Evolutionary conservation across 306 rosid genomes (phyloP), one percentile per base, ranked within the genome.

Genomic region (Citrullus colocynthis): DNA sequence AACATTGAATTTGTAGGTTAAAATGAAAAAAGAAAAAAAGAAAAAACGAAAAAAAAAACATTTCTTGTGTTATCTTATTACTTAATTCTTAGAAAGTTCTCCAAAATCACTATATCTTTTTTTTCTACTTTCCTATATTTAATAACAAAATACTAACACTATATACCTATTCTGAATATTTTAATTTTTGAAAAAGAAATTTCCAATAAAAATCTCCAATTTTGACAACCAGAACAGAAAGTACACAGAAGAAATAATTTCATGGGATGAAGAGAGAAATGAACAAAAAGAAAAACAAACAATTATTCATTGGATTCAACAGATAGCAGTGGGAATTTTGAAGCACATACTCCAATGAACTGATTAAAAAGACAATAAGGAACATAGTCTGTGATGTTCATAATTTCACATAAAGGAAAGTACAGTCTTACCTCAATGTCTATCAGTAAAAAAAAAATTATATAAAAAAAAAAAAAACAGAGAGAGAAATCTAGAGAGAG

Each of bases 311-410:
- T n/a, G 49, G 52, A 67, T 67, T 67, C 15, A 28, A 14, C 20
- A 20, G 20, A 39, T 6, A 36, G n/a, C 15, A 39, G 73, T 37
- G 49, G 51, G 32, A 39, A 10, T 0, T 37, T 42, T 70, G 28
- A 62, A 88, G 91, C 95, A 85, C 93, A 83, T 87, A 91, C 83
- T 91, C 87, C 95, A 84, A 89, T 81, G 98, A 80, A 83, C 80
- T 79, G 76, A 72, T 28, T 30, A 13, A 64, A 78, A 89, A 85
- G 88, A 85, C 97, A 91, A 55, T 24, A 86, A 93, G 91, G 95
- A 93, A 91, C 98, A 91, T 88, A 81, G 93, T 78, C 78, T 80
- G 95, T 85, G 85, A n/a, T 70, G n/a, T 45, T 44, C 75, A 70
- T 48, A 48, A 48, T 42, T 70, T 49, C 75, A 70, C 36, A 67